Conservation (phyloP, 2,329 filamentous ascomycete genomes). For the Xylariaceae sp. region DNA sequence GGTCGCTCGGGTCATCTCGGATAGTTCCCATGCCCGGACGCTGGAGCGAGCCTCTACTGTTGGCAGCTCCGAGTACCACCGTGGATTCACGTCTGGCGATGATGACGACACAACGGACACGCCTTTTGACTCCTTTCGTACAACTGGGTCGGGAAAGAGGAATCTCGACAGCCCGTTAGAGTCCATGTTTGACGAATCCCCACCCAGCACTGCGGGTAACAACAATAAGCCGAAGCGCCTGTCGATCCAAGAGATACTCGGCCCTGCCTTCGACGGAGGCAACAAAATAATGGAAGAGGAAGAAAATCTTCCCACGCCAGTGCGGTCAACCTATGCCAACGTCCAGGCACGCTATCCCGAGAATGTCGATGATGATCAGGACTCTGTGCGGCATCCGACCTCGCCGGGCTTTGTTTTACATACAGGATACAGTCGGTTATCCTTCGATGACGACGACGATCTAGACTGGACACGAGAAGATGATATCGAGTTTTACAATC, state of each 20-base stretch:
- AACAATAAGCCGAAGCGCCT: slow-evolving; percentile 43
- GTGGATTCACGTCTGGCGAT: slow-evolving; percentile 58
- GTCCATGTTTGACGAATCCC: slow-evolving; percentile 75
- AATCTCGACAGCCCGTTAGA: slow-evolving; percentile 65
- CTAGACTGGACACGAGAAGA: slow-evolving; percentile 56
- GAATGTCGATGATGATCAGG: slow-evolving; percentile 14
- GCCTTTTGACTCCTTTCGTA: slow-evolving; percentile 69
- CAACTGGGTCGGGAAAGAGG: slow-evolving; percentile 57
- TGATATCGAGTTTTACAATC: slow-evolving; percentile 44
- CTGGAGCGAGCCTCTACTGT: slow-evolving; percentile 57
- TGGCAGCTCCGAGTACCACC: slow-evolving; percentile 63
- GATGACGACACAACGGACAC: slow-evolving; percentile 75
- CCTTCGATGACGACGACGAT: slow-evolving; percentile 55
- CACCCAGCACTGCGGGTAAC: slow-evolving; percentile 49
- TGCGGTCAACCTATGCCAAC: slow-evolving; percentile 29
- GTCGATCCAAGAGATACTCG: slow-evolving; percentile 53
- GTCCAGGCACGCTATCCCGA: slow-evolving; percentile 18
- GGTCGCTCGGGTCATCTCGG: slow-evolving; percentile 22
- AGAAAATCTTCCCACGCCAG: slow-evolving; percentile 46
- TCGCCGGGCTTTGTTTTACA: slow-evolving; percentile 27
- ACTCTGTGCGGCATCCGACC: slow-evolving; percentile 14
- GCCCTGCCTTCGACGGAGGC: slow-evolving; percentile 45
- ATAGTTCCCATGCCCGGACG: slow-evolving; percentile 22
- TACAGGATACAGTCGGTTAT: slow-evolving; percentile 42
- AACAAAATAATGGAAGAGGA: slow-evolving; percentile 57